A percentile compares a stretch with the other conserved stretches of the same genome.
Conservation (phyloP, 2,329 filamentous ascomycete species). For the Sarocladium brachiariae region DNA sequence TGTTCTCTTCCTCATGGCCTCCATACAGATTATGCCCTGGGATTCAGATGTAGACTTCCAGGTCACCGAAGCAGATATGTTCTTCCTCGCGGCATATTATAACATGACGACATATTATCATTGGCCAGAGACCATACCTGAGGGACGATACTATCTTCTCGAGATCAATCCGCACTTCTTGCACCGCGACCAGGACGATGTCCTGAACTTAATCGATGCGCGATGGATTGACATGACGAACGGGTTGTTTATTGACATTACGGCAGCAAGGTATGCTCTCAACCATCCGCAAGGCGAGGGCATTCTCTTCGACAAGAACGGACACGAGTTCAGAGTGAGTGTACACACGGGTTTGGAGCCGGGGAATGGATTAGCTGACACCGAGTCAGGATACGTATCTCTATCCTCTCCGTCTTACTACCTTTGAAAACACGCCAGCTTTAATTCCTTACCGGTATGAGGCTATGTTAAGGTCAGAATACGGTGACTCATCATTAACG, state of each 20-base stretch:
- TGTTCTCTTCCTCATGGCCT: not conserved
- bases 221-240: constrained; percentile 41
- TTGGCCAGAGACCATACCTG: constrained; percentile 29
- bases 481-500: constrained; percentile 43
- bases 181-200: constrained; percentile 30
- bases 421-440: constrained; percentile 59
- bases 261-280: constrained; percentile 41
- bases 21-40: constrained; percentile 60
- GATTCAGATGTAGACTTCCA: constrained; percentile 73
- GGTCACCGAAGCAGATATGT: constrained; percentile 58
- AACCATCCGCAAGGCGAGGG: constrained; percentile 35
- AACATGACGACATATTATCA: constrained; percentile 50
- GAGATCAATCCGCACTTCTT: constrained; percentile 39
- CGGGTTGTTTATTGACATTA: constrained; percentile 45
- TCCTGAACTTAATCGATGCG: constrained; percentile 38
- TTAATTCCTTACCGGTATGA: constrained; percentile 60
- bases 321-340: constrained; percentile 40
- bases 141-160: constrained; percentile 39
- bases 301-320: constrained; percentile 44
- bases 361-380: not conserved
- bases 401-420: constrained; percentile 62
- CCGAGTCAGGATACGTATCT: constrained; percentile 45
- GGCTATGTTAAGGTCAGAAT: constrained; percentile 52
- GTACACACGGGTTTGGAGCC: not conserved
- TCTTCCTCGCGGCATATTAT: constrained; percentile 57